Conservation (phyloP, 2,329 filamentous ascomycete genomes). For the Talaromyces verruculosus region DNA sequence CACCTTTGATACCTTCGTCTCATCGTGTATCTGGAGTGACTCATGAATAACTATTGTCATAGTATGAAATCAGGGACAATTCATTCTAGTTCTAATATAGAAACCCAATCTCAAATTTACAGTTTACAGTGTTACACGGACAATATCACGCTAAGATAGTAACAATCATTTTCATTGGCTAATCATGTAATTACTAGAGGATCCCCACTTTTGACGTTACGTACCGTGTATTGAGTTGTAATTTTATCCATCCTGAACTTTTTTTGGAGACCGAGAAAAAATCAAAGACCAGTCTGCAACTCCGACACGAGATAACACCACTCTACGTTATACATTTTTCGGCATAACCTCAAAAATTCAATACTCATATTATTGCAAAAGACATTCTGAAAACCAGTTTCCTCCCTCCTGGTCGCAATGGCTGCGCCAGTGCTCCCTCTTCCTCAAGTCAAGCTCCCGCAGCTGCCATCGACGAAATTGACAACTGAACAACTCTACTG, state of each 20-base stretch:
- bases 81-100: not conserved
- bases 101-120: not conserved
- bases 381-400: not conserved
- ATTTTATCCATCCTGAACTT: constrained; percentile 7
- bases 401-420: constrained; percentile 54
- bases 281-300: not conserved
- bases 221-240: constrained; percentile 1
- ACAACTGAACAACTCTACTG: constrained; percentile 96
- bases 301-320: not conserved
- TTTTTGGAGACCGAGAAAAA: constrained; percentile 4
- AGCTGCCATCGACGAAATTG: constrained; percentile 71
- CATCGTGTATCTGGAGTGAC: too few relatives aligned
- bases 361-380: not conserved
- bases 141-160: not conserved
- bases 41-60: too few relatives aligned
- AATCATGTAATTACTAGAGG: not conserved
- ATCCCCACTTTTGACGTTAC: not conserved
- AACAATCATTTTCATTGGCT: not conserved
- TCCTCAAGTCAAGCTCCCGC: constrained; percentile 76
- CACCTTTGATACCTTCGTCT: too few relatives aligned
- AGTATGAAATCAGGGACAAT: too few relatives aligned
- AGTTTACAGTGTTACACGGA: too few relatives aligned
- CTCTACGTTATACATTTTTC: not conserved
- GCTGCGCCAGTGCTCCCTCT: constrained; percentile 81
- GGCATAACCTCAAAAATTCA: not conserved